Conservation (phyloP, 2,329 filamentous ascomycete species). For the Diaporthe citriasiana region DNA sequence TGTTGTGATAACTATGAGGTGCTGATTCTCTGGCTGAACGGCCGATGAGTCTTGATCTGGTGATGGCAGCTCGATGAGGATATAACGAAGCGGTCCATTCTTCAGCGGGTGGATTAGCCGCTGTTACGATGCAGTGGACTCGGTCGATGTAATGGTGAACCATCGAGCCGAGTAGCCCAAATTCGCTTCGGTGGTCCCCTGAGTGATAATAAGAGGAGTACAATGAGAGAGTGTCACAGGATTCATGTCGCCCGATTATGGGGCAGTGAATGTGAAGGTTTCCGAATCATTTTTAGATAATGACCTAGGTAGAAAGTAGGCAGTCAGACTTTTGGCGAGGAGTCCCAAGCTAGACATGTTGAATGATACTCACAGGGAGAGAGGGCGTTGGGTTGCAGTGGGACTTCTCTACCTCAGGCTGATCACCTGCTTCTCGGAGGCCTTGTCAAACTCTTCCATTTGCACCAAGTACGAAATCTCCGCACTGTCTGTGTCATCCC, state of each 20-base stretch:
- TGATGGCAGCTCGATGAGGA: background rate
- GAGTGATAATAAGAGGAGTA: background rate
- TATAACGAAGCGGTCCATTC: constrained; percentile 1
- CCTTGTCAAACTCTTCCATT: background rate
- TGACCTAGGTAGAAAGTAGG: background rate
- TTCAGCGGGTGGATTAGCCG: constrained; percentile 23
- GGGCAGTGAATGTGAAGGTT: background rate
- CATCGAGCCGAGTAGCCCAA: background rate
- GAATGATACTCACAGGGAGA: background rate
- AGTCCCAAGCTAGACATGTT: too few species aligned
- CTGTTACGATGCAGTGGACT: background rate
- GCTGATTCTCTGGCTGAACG: background rate
- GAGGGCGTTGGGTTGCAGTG: background rate
- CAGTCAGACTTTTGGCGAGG: background rate
- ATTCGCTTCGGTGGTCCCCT: background rate
- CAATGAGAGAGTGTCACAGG: background rate
- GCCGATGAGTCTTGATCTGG: background rate
- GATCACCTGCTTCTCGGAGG: background rate
- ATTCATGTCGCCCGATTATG: background rate
- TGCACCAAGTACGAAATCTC: background rate
- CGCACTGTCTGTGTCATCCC: background rate
- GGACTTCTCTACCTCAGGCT: background rate
- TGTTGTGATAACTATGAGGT: constrained; percentile 19
- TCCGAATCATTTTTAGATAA: background rate
- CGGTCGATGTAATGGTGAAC: background rate